Evolutionary conservation across 2,329 filamentous ascomycete genomes (phyloP).

Genomic region (Colletotrichum godetiae): DNA sequence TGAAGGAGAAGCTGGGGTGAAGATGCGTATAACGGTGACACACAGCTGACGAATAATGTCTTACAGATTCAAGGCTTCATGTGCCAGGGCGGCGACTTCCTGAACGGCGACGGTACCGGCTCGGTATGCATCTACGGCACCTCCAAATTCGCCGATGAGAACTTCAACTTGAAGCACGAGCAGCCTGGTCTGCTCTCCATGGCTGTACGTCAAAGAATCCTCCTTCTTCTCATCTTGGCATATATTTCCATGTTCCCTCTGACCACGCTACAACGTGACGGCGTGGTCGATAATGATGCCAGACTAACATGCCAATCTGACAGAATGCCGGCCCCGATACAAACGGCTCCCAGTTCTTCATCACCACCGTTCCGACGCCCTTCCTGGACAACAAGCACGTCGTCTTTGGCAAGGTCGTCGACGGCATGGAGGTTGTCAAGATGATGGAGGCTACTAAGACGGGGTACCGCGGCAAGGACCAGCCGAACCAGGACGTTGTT

Average conservation of each 20-base stretch:
- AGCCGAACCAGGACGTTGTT: slow-evolving; percentile 85
- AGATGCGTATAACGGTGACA: background rate
- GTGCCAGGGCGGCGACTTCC: slow-evolving; percentile 96
- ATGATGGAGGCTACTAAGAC: slow-evolving; percentile 95
- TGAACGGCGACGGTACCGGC: slow-evolving; percentile 92
- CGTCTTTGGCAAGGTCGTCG: slow-evolving; percentile 90
- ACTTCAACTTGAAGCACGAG: slow-evolving; percentile 84
- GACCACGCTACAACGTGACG: background rate
- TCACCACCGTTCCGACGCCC: slow-evolving; percentile 87
- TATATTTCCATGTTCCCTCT: background rate
- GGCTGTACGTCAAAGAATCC: slow-evolving; percentile 74
- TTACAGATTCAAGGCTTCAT: slow-evolving; percentile 92
- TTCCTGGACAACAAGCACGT: slow-evolving; percentile 95
- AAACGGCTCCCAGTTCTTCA: slow-evolving; percentile 98
- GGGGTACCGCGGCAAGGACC: slow-evolving; percentile 77
- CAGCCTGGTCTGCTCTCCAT: slow-evolving; percentile 86
- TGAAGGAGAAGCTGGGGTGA: background rate
- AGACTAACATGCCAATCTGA: background rate
- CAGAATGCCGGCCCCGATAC: slow-evolving; percentile 92
- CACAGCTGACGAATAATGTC: background rate
- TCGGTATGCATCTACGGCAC: slow-evolving; percentile 89
- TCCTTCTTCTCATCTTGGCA: background rate
- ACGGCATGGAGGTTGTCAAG: slow-evolving; percentile 88
- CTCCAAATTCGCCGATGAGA: slow-evolving; percentile 89
- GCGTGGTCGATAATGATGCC: background rate